Conservation (phyloP, 768 basidiomycete genomes). For the Mycena leptocephala region DNA sequence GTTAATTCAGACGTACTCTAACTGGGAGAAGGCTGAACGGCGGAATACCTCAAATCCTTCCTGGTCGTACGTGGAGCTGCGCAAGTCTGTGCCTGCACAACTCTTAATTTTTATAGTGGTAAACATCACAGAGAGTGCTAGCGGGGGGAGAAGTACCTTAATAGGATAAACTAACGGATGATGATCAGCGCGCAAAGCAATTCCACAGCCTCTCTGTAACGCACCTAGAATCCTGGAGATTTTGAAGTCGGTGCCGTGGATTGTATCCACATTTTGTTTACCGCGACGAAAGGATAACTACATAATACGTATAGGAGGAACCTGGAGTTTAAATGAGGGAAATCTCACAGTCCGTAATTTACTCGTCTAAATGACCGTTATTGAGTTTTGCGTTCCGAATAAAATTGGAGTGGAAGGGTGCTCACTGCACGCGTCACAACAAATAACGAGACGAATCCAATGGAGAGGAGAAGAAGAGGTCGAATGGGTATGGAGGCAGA, state of each 20-base stretch:
- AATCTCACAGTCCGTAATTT: neutral
- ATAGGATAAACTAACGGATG: conserved; percentile 32
- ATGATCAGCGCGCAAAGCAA: neutral
- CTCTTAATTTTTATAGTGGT: conserved; percentile 11
- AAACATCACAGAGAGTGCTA: neutral
- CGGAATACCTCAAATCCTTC: conserved; percentile 34
- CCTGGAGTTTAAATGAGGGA: too few relatives aligned
- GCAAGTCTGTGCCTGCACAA: conserved; percentile 32
- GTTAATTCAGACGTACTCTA: neutral
- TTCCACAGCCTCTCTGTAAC: neutral
- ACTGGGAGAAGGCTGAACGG: neutral
- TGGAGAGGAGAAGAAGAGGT: conserved; percentile 3
- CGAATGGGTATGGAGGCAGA: neutral
- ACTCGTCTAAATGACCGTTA: neutral
- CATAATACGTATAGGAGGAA: neutral
- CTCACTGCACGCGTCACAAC: conserved; percentile 18
- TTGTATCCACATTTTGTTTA: neutral
- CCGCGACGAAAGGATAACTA: neutral
- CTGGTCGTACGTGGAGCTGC: conserved; percentile 27
- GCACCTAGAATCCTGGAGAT: conserved; percentile 29
- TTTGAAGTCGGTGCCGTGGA: conserved; percentile 24
- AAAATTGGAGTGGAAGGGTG: neutral
- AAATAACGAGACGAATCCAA: conserved; percentile 13
- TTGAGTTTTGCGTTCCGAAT: neutral
- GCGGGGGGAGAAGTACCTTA: conserved; percentile 16